Base-by-base conservation (phyloP, 305 asterid genomes). In the Striga hermonthica region DNA sequence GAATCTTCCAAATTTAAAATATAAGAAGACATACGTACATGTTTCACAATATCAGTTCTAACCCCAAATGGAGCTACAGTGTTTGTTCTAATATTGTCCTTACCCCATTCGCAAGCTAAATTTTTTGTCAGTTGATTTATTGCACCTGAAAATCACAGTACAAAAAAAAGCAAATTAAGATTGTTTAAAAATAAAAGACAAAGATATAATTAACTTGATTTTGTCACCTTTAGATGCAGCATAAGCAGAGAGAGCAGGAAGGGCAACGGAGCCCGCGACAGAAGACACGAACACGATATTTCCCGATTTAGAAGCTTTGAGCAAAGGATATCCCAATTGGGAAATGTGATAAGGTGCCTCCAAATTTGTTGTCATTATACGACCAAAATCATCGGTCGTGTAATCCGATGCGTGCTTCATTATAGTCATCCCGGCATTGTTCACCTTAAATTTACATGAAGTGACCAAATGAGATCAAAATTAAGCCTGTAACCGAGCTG, bases 261-360 rank as follows among this genome's bases (percentile, higher is more conserved):
- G 77, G 0, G 88, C 86, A 7, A 77, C 66, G 55, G 74, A 79
- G 11, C 90, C 92, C 16, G 95, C 82, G 3, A 84, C 76, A 9
- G 96, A 89, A 39, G 96, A 89, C 50, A 89, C 79, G 75, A 86
- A 89, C 12, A 89, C 87, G 40, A 89, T 67, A 55, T 71, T 86
- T n/a, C 78, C 90, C 1, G 35, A 11, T 9, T 68, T 76, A 5
- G 95, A 81, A 3, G 84, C 87, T 75, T 84, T 83, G 1, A 89
- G 55, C 38, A 86, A 81, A 40, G 96, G 96, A 61, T 83, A 69
- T 11, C 85, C 81, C 57, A 89, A 67, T 74, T 86, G 95, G 9
- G 76, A 60, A 31, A 89, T 14, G 22, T 89, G 84, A 55, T 74
- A 89, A 15, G 95, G 90, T 4, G 90, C 61, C 71, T 86, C 92